Base-by-base conservation (phyloP, 352 stramenopile genomes). In the Globisporangium takayamanum region DNA sequence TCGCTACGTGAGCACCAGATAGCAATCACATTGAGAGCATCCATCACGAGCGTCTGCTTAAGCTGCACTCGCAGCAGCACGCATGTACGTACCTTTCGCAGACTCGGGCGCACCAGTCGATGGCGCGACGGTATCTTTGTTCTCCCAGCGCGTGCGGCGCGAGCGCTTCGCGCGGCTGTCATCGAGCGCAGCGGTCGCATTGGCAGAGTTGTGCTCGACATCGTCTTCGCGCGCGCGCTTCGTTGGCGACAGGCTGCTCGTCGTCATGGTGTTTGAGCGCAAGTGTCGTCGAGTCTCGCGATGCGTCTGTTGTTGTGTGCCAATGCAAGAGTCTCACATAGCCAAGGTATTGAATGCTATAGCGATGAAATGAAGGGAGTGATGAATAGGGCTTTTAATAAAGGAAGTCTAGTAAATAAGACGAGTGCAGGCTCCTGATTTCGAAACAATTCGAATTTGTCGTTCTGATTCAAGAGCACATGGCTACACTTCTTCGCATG, bases 121-220 rank as follows among this genome's bases (percentile, higher is more conserved):
- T 15, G 50, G 15, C 8, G 28, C 48, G 26, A 26, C 39, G 30
- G 45, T 45, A 18, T 58, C 58, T 14, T 60, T 39, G n/a, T 50
- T 28, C 33, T 60, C 60, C 60, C 60, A 66, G 14, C 60, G 60
- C 48, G 60, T 61, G 39, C 60, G 60, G 33, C 60, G 53, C 20
- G 22, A 47, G 30, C 60, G 60, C 54, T 66, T 66, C 18, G 22
- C 22, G 47, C 42, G 26, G 28, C 14, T 52, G 16, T 46, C 42
- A 15, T n/a, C 39, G 12, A 25, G 33, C 54, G 41, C 54, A 18
- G 28, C 14, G 0, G 44, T 26, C 42, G 33, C 33, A 1, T 61
- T 36, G 1, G 10, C 2, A 20, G 47, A 16, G 2, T 25, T 61
- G 25, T 22, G 22, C 15, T 45, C 36, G 14, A 30, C 51, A 28